Percentiles rank a stretch among this genome's conserved stretches.
Evolutionary conservation across 2,329 filamentous ascomycete species (phyloP).

Genomic region (Neodidymelliopsis sp.): DNA sequence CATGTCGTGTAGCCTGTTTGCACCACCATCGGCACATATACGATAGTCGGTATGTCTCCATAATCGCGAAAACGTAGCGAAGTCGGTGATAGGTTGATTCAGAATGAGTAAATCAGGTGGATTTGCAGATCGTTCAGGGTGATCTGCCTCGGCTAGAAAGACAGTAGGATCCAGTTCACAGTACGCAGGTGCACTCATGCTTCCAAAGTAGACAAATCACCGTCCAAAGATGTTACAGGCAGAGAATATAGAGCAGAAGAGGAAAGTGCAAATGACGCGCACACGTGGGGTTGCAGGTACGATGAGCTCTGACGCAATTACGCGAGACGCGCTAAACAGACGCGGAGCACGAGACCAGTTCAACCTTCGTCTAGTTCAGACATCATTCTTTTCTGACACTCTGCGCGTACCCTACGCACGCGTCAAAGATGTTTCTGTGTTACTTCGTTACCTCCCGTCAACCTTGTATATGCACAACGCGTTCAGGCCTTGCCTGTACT

Average conservation of each 20-base stretch:
- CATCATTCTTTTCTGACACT: too few relatives aligned
- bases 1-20: conserved; percentile 73
- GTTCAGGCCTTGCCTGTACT: neutral
- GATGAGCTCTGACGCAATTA: conserved; percentile 7
- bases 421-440: neutral
- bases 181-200: conserved; percentile 23
- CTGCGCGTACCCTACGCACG: neutral
- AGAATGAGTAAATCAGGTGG: conserved; percentile 54
- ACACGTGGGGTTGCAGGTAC: conserved; percentile 1
- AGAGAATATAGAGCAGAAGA: conserved; percentile 1
- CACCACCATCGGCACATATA: conserved; percentile 90
- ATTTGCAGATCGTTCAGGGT: conserved; percentile 24
- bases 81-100: conserved; percentile 54
- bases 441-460: neutral
- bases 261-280: neutral
- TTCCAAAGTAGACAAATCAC: neutral
- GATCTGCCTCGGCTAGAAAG: conserved; percentile 34
- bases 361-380: neutral
- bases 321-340: conserved; percentile 12
- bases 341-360: neutral
- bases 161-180: conserved; percentile 32
- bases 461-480: neutral
- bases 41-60: conserved; percentile 65
- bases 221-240: neutral
- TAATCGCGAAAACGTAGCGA: conserved; percentile 57